phyloP scores from a whole-genome alignment of 225 moss, liverwort and hornwort species.

The Marchantia paleacea region DNA sequence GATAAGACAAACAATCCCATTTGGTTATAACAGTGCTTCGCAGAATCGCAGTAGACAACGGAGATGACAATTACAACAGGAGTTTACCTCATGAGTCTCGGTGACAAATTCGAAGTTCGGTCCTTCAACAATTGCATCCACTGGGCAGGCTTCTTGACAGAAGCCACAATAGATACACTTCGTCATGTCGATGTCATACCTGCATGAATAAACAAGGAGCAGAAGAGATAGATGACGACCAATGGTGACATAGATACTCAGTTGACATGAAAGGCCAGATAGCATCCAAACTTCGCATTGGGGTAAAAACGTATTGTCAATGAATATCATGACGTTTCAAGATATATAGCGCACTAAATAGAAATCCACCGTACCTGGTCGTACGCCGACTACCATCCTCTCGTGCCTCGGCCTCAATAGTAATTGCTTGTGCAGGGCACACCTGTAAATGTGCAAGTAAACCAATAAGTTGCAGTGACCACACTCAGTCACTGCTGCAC shows the following conservation, averaged over 20 bases:
- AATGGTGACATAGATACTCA: neutral
- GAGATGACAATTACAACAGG: neutral
- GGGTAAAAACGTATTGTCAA: no score
- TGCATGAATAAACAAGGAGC: slow-evolving; percentile 21
- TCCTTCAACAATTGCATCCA: slow-evolving; percentile 93
- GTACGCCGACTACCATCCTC: slow-evolving; percentile 93
- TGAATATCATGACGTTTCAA: no score
- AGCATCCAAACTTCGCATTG: no score
- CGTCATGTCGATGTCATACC: slow-evolving; percentile 97
- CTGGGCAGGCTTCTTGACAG: slow-evolving; percentile 96
- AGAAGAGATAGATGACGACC: neutral
- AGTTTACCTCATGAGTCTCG: slow-evolving; percentile 85
- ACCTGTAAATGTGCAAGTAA: slow-evolving; percentile 39
- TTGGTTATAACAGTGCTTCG: neutral
- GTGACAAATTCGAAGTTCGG: slow-evolving; percentile 88
- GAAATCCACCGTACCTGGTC: slow-evolving; percentile 31
- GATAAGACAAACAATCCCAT: neutral
- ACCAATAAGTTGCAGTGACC: neutral
- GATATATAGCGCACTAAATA: no score
- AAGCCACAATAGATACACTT: slow-evolving; percentile 93
- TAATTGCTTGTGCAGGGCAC: slow-evolving; percentile 91
- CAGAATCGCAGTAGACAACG: neutral
- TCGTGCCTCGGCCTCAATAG: slow-evolving; percentile 80
- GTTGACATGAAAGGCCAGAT: no score
- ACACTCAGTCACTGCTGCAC: neutral